Percentiles rank a stretch among this genome's conserved stretches.
Evolutionary conservation across 805 yeast species (phyloP).

Genomic region (Sugiyamaella mastotermitis): DNA sequence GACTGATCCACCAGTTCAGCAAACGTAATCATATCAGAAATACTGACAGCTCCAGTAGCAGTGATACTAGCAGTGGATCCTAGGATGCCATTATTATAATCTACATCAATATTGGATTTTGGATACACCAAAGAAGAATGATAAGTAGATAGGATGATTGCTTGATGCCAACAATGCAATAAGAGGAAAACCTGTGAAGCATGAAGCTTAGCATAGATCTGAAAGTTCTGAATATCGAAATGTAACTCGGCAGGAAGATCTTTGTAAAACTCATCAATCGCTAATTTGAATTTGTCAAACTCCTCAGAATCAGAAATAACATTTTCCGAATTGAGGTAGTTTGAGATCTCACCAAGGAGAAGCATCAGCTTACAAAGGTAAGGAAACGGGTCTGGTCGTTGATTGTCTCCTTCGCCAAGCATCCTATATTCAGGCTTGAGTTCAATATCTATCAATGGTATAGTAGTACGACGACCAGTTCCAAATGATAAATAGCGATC

Average conservation of each 20-base stretch:
- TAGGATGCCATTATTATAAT: constrained; percentile 14
- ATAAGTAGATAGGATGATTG: constrained; percentile 25
- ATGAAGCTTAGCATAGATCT: constrained; percentile 19
- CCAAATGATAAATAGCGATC: constrained; percentile 25
- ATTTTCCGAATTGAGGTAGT: constrained; percentile 20
- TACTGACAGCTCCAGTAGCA: constrained; percentile 26
- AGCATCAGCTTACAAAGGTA: constrained; percentile 22
- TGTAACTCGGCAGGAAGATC: constrained; percentile 22
- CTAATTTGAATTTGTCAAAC: constrained; percentile 17
- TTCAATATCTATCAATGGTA: constrained; percentile 21
- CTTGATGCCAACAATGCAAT: constrained; percentile 26
- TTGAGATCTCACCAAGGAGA: constrained; percentile 23
- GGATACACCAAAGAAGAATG: constrained; percentile 27
- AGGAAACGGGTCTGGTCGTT: constrained; percentile 23
- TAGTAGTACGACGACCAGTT: constrained; percentile 23
- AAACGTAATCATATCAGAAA: constrained; percentile 26
- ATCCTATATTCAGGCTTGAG: constrained; percentile 13
- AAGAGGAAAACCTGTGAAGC: constrained; percentile 24
- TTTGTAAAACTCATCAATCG: constrained; percentile 22
- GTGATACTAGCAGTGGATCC: constrained; percentile 21
- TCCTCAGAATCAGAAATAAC: constrained; percentile 11
- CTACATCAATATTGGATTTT: constrained; percentile 18
- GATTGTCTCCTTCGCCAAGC: constrained; percentile 8
- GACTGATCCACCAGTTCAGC: constrained; percentile 24
- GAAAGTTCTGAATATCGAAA: constrained; percentile 25